Conservation (phyloP, 257 asterid genomes). For the Solanum pennellii region DNA sequence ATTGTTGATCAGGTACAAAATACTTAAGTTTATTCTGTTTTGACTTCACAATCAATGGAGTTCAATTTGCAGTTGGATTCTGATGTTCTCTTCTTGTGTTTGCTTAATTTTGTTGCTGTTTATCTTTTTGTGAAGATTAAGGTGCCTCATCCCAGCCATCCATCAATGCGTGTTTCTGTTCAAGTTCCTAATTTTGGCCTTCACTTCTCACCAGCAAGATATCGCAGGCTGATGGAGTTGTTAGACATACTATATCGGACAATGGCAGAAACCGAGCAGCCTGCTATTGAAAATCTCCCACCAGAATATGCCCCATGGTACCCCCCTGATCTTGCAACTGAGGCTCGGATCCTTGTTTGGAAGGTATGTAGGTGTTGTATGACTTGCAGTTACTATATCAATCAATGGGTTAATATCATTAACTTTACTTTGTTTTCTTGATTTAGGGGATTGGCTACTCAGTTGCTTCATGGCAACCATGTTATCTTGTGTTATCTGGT, state of each 20-base stretch:
- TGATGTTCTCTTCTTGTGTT: not conserved
- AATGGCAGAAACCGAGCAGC: conserved; percentile 49
- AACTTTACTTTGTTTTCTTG: conserved; percentile 10
- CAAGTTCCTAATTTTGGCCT: conserved; percentile 90
- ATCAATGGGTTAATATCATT: not conserved
- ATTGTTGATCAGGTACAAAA: conserved; percentile 82
- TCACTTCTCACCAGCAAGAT: conserved; percentile 93
- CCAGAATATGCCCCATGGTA: conserved; percentile 67
- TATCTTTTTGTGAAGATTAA: conserved; percentile 52
- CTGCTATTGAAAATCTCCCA: conserved; percentile 32
- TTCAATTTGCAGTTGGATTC: not conserved
- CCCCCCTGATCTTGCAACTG: conserved; percentile 78
- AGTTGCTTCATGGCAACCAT: conserved; percentile 93
- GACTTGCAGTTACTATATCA: not conserved
- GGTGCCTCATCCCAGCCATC: conserved; percentile 74
- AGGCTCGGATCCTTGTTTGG: conserved; percentile 90
- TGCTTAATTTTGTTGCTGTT: not conserved
- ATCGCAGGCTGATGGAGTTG: conserved; percentile 61
- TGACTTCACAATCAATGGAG: not conserved
- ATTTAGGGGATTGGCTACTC: conserved; percentile 97
- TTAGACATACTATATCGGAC: conserved; percentile 47
- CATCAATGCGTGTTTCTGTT: conserved; percentile 76
- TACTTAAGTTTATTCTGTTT: not conserved
- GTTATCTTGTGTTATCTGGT: conserved; percentile 80
- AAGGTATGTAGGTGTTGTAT: conserved; percentile 38